phyloP scores from a whole-genome alignment of 768 basidiomycete genomes.

The Trametes elegans region DNA sequence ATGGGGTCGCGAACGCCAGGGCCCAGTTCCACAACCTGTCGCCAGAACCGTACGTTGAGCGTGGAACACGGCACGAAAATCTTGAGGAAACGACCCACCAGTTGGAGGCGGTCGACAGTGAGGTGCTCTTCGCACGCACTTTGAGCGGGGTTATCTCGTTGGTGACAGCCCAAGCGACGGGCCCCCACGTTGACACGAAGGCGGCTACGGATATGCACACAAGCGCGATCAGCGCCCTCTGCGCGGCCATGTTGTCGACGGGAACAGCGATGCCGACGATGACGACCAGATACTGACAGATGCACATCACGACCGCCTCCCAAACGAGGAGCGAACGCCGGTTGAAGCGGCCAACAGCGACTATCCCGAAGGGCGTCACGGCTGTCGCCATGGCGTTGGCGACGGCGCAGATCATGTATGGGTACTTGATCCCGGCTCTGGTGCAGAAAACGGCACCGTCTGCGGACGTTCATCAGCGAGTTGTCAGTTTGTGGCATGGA shows the following conservation, averaged over 20 bases:
- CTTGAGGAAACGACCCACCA: conserved; percentile 41
- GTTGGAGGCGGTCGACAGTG: conserved; percentile 65
- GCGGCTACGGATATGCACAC: conserved; percentile 45
- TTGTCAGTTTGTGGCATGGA: not conserved
- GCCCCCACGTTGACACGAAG: conserved; percentile 36
- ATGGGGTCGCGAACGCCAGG: conserved; percentile 50
- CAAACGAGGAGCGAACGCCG: conserved; percentile 74
- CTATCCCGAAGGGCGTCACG: conserved; percentile 78
- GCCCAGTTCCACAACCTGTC: conserved; percentile 67
- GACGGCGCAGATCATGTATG: conserved; percentile 57
- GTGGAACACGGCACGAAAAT: no score
- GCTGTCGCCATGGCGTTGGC: conserved; percentile 72
- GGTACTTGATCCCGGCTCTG: conserved; percentile 39
- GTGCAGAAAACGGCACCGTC: conserved; percentile 46
- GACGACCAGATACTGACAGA: conserved; percentile 81
- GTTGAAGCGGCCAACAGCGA: conserved; percentile 75
- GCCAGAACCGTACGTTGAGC: not conserved
- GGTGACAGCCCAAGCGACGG: conserved; percentile 47
- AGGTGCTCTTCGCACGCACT: conserved; percentile 79
- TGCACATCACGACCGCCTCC: conserved; percentile 77
- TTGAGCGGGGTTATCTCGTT: conserved; percentile 82
- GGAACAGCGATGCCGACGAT: conserved; percentile 44
- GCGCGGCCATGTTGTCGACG: conserved; percentile 39
- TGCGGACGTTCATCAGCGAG: not conserved
- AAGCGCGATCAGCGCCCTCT: conserved; percentile 58